Evolutionary conservation across 1,284 basidiomycete species (phyloP), one percentile per base, ranked within the genome.

Genomic region (Agaricales sp.): DNA sequence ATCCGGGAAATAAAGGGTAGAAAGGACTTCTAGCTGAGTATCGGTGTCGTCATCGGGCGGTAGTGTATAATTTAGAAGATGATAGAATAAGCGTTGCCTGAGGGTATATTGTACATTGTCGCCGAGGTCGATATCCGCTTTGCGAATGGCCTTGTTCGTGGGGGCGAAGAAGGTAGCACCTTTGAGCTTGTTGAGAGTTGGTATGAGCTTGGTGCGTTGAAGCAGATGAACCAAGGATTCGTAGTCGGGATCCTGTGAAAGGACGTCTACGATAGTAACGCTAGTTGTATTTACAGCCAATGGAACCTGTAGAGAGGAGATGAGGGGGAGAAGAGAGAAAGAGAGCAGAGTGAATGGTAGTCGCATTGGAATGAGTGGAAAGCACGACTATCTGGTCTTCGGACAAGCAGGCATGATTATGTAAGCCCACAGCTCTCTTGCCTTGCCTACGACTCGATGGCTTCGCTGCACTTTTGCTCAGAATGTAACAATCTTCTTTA

Each of bases 401-500:
- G n/a, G n/a, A 14, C 26, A 30, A 30, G 26, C 6, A 30, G 26
- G 26, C 26, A 30, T 30, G 26, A 30, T 30, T 30, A 30, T 14
- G 26, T 30, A 6, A 30, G 6, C 26, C 26, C 6, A 6, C 39
- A 8, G 6, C 39, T 8, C 39, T n/a, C 39, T 41, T 16, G 4
- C 39, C 39, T 41, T n/a, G 39, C 6, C 39, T 41, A 8, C 16
- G 39, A 20, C 18, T n/a, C 39, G 8, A 41, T 41, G 84, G 78
- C 83, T 3, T 86, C 86, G 1, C 77, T 92, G 26, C 83, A 89
- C 61, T 92, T 92, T 66, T 92, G 90, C 61, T 82, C 82, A 41
- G 89, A 92, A 72, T 92, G 90, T 73, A 96, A 95, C 73, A 96
- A 97, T 65, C 77, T 97, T 37, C 75, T 97, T 46, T 95, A 95